Evolutionary conservation across 2,329 filamentous ascomycete species (phyloP), one percentile per base, ranked within the genome.

Genomic region (Decorospora gaudefroyi): DNA sequence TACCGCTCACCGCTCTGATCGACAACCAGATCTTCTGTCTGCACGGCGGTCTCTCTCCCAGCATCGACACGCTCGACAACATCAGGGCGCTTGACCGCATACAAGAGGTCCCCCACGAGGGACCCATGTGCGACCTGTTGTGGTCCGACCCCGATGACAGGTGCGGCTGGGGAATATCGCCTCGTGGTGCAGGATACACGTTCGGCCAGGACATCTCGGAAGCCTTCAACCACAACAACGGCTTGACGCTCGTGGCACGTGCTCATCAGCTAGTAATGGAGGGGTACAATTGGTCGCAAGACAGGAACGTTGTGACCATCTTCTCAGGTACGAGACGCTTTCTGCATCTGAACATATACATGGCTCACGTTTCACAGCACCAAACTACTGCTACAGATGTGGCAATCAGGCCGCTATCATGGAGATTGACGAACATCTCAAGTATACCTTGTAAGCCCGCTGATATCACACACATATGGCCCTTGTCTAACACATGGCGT

Each of bases 321-420:
- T 99, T 99, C 78, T 96, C 91, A 60, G 90, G 77, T 68, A 55
- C 9, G 40, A 12, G 8, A 4, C 4, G 10, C 15, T 18, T 10
- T 2, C 1, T 23, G 11, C 17, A 6, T 6, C 19, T 17, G 21
- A 23, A 36, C 10, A 27, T 41, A n/a, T 5, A 15, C 6, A 28
- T 29, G 9, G 50, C 68, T 74, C 42, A 74, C 59, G 51, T 53
- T 29, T 31, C 12, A 26, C 49, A 79, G 76, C 76, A 57, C 76
- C 76, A 26, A 79, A 80, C 59, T 99, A 99, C 80, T 99, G 92
- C 78, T 97, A 99, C 80, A 84, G 93, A 72, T 99, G 93, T 70
- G 93, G 93, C 69, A 99, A 99, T 75, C 93, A 97, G 75, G 93
- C 93, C 44, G 93, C 93, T n/a, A 97, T 99, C 72, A 99, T 99